These are phyloP conservation scores for Salix purpurea DNA, from an alignment of 345 rosid species.

Conservation along the genomic window DNA sequence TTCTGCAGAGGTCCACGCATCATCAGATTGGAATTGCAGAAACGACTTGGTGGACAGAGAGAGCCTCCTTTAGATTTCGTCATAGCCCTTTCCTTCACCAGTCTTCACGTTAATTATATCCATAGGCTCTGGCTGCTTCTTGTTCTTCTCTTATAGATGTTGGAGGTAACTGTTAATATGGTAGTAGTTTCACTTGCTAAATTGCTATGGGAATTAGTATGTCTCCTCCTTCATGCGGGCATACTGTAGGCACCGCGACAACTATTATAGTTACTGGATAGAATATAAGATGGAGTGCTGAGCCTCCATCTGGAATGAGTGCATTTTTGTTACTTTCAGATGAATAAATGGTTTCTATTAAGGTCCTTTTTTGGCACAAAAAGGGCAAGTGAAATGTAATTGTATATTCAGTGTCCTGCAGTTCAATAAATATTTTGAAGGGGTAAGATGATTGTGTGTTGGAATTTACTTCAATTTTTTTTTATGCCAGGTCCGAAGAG, in stretches of 20 bases:
- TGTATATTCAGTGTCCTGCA: too few relatives aligned
- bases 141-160: not conserved
- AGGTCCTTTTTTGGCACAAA: too few relatives aligned
- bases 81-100: not conserved
- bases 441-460: too few relatives aligned
- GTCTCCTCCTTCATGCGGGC: not conserved
- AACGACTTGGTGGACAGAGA: not conserved
- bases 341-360: too few relatives aligned
- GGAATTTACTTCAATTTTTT: too few relatives aligned
- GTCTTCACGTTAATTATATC: not conserved
- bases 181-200: not conserved
- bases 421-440: too few relatives aligned
- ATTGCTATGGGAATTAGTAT: too few relatives aligned
- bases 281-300: too few relatives aligned
- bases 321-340: too few relatives aligned
- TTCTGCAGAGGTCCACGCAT: not conserved
- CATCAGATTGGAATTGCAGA: not conserved
- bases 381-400: too few relatives aligned
- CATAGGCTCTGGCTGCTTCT: not conserved
- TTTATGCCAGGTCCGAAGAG: too few relatives aligned
- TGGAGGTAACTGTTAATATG: not conserved
- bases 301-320: too few relatives aligned
- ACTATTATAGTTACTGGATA: not conserved
- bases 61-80: not conserved
- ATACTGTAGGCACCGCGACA: not conserved